A percentile compares a stretch with the other conserved stretches of the same genome.
Conservation (phyloP, 2,329 filamentous ascomycete species). For the Camillea tinctor region DNA sequence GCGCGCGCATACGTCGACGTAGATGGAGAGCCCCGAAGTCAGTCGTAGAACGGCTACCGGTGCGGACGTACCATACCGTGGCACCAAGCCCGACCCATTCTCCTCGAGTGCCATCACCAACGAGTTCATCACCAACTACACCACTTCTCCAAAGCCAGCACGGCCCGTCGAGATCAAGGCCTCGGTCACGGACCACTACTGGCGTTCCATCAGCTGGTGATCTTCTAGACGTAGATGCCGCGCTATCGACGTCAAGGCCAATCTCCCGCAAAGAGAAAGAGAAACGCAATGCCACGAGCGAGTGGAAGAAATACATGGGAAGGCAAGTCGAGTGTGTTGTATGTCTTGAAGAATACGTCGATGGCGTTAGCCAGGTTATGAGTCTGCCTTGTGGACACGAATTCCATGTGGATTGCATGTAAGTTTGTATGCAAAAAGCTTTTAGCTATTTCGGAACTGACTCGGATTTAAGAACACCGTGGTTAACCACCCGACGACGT, state of each 20-base stretch:
- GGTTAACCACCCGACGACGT: conserved; percentile 89
- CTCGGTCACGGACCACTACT: conserved; percentile 65
- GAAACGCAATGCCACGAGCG: conserved; percentile 45
- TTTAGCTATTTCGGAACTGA: conserved; percentile 11
- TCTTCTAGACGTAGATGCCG: conserved; percentile 43
- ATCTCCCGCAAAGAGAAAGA: conserved; percentile 43
- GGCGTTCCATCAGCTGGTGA: conserved; percentile 54
- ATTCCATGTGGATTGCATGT: conserved; percentile 99
- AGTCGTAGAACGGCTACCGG: conserved; percentile 89
- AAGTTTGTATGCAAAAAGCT: conserved; percentile 45
- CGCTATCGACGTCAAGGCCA: conserved; percentile 38
- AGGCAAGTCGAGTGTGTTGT: conserved; percentile 87
- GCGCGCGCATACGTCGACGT: conserved; percentile 82
- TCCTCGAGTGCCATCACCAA: conserved; percentile 61
- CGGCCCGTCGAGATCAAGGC: conserved; percentile 49
- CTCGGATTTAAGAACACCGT: conserved; percentile 70
- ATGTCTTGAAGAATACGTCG: conserved; percentile 92
- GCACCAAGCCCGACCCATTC: conserved; percentile 57
- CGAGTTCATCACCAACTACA: conserved; percentile 69
- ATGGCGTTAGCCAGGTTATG: conserved; percentile 94
- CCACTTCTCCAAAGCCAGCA: conserved; percentile 67
- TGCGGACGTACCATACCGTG: conserved; percentile 92
- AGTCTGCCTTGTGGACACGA: conserved; percentile 96
- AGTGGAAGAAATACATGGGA: conserved; percentile 68
- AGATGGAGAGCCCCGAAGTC: conserved; percentile 98